Percentiles rank a stretch among this genome's conserved stretches.
These are phyloP conservation scores for Kodamaea neixiangensis DNA, from an alignment of 805 yeast species.

Conservation along the genomic window DNA sequence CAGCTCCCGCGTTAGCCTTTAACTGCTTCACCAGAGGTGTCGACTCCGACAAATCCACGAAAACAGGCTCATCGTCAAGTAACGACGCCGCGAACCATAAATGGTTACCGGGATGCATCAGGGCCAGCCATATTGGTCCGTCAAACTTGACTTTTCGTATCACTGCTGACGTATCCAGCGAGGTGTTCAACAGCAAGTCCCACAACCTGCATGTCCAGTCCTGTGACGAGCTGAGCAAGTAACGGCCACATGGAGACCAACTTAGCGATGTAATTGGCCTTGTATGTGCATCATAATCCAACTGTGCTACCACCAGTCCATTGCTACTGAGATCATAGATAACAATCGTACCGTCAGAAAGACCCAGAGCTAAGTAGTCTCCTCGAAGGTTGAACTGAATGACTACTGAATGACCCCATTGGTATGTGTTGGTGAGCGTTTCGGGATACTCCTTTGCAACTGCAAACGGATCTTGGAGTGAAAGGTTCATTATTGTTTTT, in stretches of 20 bases:
- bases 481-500: conserved; percentile 59
- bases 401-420: conserved; percentile 65
- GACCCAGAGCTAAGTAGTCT: conserved; percentile 83
- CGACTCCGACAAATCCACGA: conserved; percentile 40
- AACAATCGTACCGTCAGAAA: conserved; percentile 69
- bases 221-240: conserved; percentile 66
- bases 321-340: conserved; percentile 73
- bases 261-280: conserved; percentile 69
- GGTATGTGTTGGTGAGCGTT: conserved; percentile 67
- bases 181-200: conserved; percentile 56
- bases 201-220: conserved; percentile 84
- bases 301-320: conserved; percentile 52
- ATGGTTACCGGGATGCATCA: conserved; percentile 51
- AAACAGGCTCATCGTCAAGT: conserved; percentile 60
- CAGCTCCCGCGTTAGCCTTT: conserved; percentile 8
- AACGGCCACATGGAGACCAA: conserved; percentile 78
- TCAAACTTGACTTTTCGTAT: conserved; percentile 53
- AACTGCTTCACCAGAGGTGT: conserved; percentile 11
- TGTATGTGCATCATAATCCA: conserved; percentile 59
- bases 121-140: conserved; percentile 74
- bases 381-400: conserved; percentile 73
- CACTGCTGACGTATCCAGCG: conserved; percentile 26
- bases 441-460: conserved; percentile 93
- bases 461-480: conserved; percentile 86
- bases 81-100: conserved; percentile 61